Evolutionary conservation across 2,329 filamentous ascomycete genomes (phyloP).

Genomic region (Catunica adiposa): DNA sequence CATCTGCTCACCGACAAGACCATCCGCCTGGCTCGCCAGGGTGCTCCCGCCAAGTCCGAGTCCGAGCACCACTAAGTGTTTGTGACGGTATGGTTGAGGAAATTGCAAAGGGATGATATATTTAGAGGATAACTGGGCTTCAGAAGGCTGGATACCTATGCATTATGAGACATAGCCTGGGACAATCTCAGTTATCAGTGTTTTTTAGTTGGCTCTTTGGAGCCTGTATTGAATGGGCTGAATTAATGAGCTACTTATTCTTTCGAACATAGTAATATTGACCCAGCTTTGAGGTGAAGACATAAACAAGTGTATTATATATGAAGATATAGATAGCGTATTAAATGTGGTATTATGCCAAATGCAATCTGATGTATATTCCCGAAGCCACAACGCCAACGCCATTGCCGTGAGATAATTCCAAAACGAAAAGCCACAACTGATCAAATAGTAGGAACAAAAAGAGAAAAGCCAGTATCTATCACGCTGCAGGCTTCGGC

Average conservation of each 20-base stretch:
- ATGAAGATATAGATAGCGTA: background rate
- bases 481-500: conserved; percentile 53
- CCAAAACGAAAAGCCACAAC: conserved; percentile 6
- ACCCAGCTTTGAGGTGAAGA: background rate
- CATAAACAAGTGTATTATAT: background rate
- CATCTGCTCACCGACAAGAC: conserved; percentile 86
- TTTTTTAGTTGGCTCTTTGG: background rate
- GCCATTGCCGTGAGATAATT: conserved; percentile 22
- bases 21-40: conserved; percentile 64
- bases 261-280: background rate
- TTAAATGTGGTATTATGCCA: conserved; percentile 1
- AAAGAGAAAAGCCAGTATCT: background rate
- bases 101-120: background rate
- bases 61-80: conserved; percentile 25
- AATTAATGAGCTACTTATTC: conserved; percentile 7
- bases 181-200: background rate
- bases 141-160: background rate
- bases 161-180: background rate
- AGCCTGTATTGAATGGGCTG: conserved; percentile 1
- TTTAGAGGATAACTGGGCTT: background rate
- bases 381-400: conserved; percentile 21
- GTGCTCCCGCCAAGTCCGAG: conserved; percentile 19
- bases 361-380: conserved; percentile 15
- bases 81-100: background rate
- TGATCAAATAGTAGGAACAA: conserved; percentile 9